Evolutionary conservation across 2,329 filamentous ascomycete species (phyloP).

Genomic region (Hawksworthiomyces lignivorus): DNA sequence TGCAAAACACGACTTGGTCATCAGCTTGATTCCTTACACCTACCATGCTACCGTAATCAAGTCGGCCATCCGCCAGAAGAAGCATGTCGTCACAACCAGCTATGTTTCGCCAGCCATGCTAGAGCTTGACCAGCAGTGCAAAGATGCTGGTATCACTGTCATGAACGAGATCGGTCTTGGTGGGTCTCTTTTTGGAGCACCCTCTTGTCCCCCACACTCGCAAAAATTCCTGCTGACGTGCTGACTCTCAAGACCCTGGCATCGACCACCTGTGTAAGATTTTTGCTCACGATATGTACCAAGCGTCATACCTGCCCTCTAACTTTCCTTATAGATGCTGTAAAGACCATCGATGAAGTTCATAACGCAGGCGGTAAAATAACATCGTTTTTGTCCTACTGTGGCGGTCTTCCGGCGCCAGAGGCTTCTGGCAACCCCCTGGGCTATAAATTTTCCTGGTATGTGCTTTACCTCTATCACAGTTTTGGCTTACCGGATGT

Average conservation of each 20-base stretch:
- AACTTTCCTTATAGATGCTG: slow-evolving; percentile 54
- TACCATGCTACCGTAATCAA: slow-evolving; percentile 87
- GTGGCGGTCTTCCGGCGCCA: slow-evolving; percentile 65
- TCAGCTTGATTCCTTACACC: slow-evolving; percentile 84
- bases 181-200: slow-evolving; percentile 5
- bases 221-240: background rate
- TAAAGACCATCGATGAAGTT: slow-evolving; percentile 84
- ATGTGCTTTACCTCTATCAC: background rate
- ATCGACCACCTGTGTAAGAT: slow-evolving; percentile 56
- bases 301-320: background rate
- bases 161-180: slow-evolving; percentile 89
- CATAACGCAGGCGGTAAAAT: slow-evolving; percentile 84
- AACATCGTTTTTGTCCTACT: slow-evolving; percentile 72
- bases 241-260: slow-evolving; percentile 48
- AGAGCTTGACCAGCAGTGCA: slow-evolving; percentile 74
- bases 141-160: slow-evolving; percentile 89
- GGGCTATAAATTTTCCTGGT: slow-evolving; percentile 83
- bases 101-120: slow-evolving; percentile 91
- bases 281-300: no score
- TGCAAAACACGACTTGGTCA: slow-evolving; percentile 70
- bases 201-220: slow-evolving; percentile 12
- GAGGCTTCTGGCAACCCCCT: slow-evolving; percentile 82
- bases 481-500: no score
- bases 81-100: slow-evolving; percentile 89
- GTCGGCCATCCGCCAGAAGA: slow-evolving; percentile 86